Conservation (phyloP, 108 stramenopile species). For the Discostella pseudostelligera region DNA sequence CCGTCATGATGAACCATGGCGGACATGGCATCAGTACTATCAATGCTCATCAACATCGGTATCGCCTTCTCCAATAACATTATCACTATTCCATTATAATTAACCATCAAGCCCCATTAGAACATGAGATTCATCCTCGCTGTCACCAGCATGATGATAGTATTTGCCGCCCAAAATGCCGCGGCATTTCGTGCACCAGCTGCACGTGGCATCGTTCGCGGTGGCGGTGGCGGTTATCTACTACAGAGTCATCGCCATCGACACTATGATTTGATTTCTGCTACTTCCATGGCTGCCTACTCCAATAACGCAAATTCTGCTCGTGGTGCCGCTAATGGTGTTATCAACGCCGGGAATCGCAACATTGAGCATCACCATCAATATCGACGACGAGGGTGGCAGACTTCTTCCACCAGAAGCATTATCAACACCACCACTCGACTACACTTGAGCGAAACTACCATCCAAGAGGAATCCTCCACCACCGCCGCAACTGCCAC, state of each 20-base stretch:
- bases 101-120: no score
- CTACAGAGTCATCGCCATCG: no score
- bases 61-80: no score
- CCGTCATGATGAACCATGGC: no score
- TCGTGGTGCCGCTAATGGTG: neutral
- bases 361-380: neutral
- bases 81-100: no score
- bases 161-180: slow-evolving; percentile 8
- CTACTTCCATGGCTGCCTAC: no score
- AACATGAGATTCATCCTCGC: slow-evolving; percentile 8
- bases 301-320: neutral
- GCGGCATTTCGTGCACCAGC: slow-evolving; percentile 18
- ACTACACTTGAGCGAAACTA: slow-evolving; percentile 12
- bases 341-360: no score
- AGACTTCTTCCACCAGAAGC: no score
- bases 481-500: neutral
- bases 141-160: slow-evolving; percentile 3
- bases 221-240: neutral
- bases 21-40: no score
- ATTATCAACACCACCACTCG: neutral
- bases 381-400: neutral
- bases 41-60: no score
- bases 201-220: neutral
- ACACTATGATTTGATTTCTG: no score
- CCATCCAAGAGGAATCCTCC: slow-evolving; percentile 1